Base-by-base conservation (phyloP, 768 basidiomycete species). In the Cubamyces lactineus region DNA sequence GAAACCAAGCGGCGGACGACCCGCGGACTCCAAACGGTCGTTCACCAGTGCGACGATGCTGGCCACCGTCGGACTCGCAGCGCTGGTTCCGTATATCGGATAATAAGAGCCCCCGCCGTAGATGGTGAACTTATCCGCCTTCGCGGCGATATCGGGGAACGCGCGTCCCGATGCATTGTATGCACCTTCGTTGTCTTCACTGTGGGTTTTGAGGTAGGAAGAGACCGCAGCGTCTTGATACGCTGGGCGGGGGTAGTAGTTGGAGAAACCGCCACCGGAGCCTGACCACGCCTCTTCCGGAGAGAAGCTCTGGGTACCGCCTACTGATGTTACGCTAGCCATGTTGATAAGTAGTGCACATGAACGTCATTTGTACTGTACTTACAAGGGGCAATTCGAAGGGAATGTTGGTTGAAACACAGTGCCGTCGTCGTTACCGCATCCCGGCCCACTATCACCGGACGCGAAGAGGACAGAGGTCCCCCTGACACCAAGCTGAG, bases 21-120 rank as follows among this genome's bases (percentile, higher is more conserved):
- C 69, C 17, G 57, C 62, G 5, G 69, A 50, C 34, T 73, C 42
- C 15, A 69, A 66, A 3, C 69, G 68, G 62, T 75, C 74, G 52
- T 77, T 77, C 34, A 90, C 70, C 63, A 90, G 79, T 11, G 87
- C 78, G 12, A 89, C 75, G 53, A 90, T 75, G 23, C 79, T 83
- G 11, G 88, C 81, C 53, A 91, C 85, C 0, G 85, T 77, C 1
- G 89, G 89, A 6, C 85, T 68, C 1, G 87, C 67, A 0, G 85
- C 85, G 12, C 86, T 88, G 1, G 89, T 91, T 30, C 89, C 89
- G 0, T 60, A 64, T 0, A 75, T 65, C 23, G 69, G 69, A 43
- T 62, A 69, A 58, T 72, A 73, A 26, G 62, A 61, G n/a, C 68
- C 66, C 47, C 69, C 34, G 1, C 5, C 59, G 17, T 53, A 67